These are phyloP conservation scores for Atalantia buxifolia DNA, from an alignment of 345 rosid species.

Conservation along the genomic window DNA sequence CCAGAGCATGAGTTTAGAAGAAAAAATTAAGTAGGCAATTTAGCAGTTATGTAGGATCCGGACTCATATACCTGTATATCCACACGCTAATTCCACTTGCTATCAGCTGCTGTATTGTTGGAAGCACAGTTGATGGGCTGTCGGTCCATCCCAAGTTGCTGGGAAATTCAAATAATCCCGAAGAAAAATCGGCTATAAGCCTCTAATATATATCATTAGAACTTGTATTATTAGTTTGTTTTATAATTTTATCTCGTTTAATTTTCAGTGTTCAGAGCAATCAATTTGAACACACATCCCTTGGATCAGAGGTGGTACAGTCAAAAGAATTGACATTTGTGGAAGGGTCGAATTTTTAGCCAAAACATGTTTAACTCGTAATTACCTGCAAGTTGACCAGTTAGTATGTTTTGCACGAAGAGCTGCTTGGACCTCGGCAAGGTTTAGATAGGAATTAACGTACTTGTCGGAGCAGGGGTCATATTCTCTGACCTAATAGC, in stretches of 20 bases:
- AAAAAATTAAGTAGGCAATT: too few relatives aligned
- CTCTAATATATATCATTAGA: background rate
- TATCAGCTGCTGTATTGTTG: constrained; percentile 31
- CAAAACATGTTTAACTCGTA: background rate
- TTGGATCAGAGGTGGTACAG: background rate
- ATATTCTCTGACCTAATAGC: constrained; percentile 25
- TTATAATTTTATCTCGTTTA: too few relatives aligned
- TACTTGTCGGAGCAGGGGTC: constrained; percentile 43
- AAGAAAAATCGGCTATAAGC: background rate
- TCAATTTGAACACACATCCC: background rate
- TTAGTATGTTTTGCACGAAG: constrained; percentile 36
- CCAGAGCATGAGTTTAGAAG: background rate
- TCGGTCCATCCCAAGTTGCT: constrained; percentile 27
- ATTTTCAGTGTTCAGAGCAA: background rate
- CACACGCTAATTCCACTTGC: constrained; percentile 34
- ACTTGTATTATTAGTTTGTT: background rate
- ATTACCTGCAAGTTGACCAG: constrained; percentile 42
- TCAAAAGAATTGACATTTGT: background rate
- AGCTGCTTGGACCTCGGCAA: constrained; percentile 38
- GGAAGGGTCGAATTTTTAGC: background rate
- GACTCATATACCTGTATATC: constrained; percentile 37
- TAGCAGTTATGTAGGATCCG: background rate
- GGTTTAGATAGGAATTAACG: constrained; percentile 37
- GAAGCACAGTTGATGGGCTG: constrained; percentile 34
- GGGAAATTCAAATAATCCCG: background rate